Conservation (phyloP, 2,329 filamentous ascomycete species). For the Alternaria sp. region DNA sequence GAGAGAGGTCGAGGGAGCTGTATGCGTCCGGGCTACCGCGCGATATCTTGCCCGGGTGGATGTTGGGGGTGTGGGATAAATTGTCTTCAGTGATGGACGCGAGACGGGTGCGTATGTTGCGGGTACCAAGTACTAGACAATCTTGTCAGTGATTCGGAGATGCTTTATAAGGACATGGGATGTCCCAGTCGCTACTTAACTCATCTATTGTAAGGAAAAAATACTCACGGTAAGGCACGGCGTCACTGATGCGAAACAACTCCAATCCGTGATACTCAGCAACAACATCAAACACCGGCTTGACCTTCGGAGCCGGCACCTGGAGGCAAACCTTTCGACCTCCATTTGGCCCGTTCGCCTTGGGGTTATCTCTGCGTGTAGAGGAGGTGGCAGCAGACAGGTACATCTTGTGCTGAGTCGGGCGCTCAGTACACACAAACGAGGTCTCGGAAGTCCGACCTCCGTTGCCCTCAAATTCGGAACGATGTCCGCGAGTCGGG, state of each 20-base stretch:
- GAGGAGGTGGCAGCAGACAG: neutral
- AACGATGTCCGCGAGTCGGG: neutral
- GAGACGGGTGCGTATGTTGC: constrained; percentile 4
- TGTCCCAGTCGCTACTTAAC: accelerated
- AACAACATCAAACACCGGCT: constrained; percentile 6
- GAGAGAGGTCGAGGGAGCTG: constrained; percentile 3
- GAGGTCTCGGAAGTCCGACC: neutral
- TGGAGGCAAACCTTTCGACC: neutral
- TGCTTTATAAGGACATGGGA: neutral
- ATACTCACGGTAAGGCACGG: constrained; percentile 12
- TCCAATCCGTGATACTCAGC: constrained; percentile 7
- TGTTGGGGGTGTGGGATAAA: neutral
- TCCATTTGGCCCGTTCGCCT: neutral
- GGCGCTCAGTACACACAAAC: neutral
- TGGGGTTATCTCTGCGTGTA: neutral
- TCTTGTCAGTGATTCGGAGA: neutral
- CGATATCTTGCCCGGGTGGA: neutral
- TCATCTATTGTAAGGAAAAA: neutral
- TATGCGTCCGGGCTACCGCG: neutral
- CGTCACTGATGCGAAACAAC: constrained; percentile 8
- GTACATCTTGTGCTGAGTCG: neutral
- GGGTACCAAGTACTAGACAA: constrained; percentile 1
- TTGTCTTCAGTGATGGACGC: constrained; percentile 11
- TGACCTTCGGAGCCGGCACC: constrained; percentile 3
- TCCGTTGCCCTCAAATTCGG: neutral